Evolutionary conservation across 1,139 yeast genomes (phyloP).

Genomic region (Pichia sorboxylosa): DNA sequence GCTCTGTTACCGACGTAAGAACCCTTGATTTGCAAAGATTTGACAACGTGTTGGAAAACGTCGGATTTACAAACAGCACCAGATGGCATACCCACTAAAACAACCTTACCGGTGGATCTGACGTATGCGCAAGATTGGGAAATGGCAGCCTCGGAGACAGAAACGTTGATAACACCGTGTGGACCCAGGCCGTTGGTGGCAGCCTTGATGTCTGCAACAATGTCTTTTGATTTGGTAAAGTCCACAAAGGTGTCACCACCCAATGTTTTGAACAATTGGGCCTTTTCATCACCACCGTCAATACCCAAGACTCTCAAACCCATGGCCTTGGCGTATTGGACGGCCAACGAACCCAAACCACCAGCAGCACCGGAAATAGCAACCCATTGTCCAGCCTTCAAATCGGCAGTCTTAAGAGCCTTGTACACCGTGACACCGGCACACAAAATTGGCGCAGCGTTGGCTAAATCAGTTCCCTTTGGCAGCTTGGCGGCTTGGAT

Average conservation of each 20-base stretch:
- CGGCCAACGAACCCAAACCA: constrained; percentile 72
- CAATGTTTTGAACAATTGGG: constrained; percentile 37
- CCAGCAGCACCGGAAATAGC: constrained; percentile 79
- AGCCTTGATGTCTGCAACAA: constrained; percentile 37
- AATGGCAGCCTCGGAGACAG: constrained; percentile 67
- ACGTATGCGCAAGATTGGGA: constrained; percentile 58
- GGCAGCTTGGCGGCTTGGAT: constrained; percentile 77
- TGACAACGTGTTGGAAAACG: constrained; percentile 56
- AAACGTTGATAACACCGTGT: constrained; percentile 71
- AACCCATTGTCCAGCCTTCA: constrained; percentile 67
- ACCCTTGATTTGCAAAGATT: constrained; percentile 54
- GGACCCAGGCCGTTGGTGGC: constrained; percentile 62
- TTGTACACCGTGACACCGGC: constrained; percentile 82
- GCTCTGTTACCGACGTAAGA: constrained; percentile 77
- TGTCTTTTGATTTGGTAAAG: constrained; percentile 29
- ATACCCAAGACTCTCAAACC: constrained; percentile 68
- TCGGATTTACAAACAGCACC: constrained; percentile 51
- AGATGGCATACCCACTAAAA: constrained; percentile 72
- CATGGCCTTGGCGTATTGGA: constrained; percentile 76
- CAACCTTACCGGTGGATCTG: constrained; percentile 67
- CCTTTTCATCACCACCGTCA: constrained; percentile 64
- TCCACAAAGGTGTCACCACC: constrained; percentile 70
- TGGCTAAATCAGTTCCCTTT: constrained; percentile 56
- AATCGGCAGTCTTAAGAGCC: constrained; percentile 61
- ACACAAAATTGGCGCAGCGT: constrained; percentile 67